A percentile compares a stretch with the other conserved stretches of the same genome.
Conservation (phyloP, 768 basidiomycete genomes). For the Boletus vermiculosoides region DNA sequence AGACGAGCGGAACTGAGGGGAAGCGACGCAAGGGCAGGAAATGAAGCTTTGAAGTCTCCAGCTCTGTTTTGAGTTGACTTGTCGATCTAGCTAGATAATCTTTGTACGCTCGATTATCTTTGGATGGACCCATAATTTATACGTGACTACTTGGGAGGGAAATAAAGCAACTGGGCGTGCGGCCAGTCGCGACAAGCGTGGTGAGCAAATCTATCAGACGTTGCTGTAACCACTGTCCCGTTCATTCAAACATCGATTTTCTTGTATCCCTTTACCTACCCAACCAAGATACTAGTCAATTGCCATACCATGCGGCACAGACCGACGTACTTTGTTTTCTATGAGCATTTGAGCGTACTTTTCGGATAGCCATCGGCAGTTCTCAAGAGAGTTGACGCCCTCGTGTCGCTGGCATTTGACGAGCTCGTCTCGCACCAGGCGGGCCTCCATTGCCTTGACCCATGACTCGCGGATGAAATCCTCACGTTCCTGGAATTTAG, state of each 20-base stretch:
- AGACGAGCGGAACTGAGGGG: slow-evolving; percentile 60
- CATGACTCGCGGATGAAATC: slow-evolving; percentile 84
- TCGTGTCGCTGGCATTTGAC: slow-evolving; percentile 86
- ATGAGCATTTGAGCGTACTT: slow-evolving; percentile 77
- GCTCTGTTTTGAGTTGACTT: neutral
- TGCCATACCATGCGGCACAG: neutral
- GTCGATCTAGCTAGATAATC: neutral
- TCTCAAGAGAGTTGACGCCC: slow-evolving; percentile 90
- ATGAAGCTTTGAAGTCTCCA: slow-evolving; percentile 37
- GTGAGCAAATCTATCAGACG: neutral
- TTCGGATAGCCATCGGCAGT: slow-evolving; percentile 82
- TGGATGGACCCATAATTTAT: slow-evolving; percentile 11
- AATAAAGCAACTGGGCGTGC: neutral
- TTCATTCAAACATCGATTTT: slow-evolving; percentile 54
- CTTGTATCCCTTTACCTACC: slow-evolving; percentile 86
- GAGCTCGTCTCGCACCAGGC: slow-evolving; percentile 85
- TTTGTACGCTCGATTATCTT: neutral
- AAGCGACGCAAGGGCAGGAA: slow-evolving; percentile 49
- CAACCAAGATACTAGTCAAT: slow-evolving; percentile 1
- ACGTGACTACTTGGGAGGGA: neutral
- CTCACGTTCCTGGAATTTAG: slow-evolving; percentile 67
- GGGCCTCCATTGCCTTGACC: slow-evolving; percentile 91
- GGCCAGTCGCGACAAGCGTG: neutral
- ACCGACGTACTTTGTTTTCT: slow-evolving; percentile 68
- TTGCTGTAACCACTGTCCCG: neutral